A percentile compares a stretch with the other conserved stretches of the same genome.
These are phyloP conservation scores for Daucus carota DNA, from an alignment of 129 eudicot genomes.

Conservation along the genomic window DH1_v3.0 NC_030389.2:44328501-44329000, in stretches of 20 bases:
- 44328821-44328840: too few species aligned
- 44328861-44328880: too few species aligned
- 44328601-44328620: background rate
- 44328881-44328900: too few species aligned
- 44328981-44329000: too few species aligned
- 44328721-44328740: background rate
- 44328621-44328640: background rate
- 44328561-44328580: constrained; percentile 11
- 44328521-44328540: constrained; percentile 16
- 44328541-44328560: constrained; percentile 3
- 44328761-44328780: background rate
- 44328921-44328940: too few species aligned
- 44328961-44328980: too few species aligned
- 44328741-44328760: background rate
- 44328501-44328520: background rate
- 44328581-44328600: constrained; percentile 2
- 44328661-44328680: background rate
- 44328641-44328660: constrained; percentile 3
- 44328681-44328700: background rate
- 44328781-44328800: too few species aligned
- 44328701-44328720: background rate
- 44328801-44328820: too few species aligned
- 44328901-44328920: too few species aligned
- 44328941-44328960: too few species aligned
- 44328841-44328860: too few species aligned